phyloP scores from a whole-genome alignment of 2,329 filamentous ascomycete species.

The Phoma sp. region DNA sequence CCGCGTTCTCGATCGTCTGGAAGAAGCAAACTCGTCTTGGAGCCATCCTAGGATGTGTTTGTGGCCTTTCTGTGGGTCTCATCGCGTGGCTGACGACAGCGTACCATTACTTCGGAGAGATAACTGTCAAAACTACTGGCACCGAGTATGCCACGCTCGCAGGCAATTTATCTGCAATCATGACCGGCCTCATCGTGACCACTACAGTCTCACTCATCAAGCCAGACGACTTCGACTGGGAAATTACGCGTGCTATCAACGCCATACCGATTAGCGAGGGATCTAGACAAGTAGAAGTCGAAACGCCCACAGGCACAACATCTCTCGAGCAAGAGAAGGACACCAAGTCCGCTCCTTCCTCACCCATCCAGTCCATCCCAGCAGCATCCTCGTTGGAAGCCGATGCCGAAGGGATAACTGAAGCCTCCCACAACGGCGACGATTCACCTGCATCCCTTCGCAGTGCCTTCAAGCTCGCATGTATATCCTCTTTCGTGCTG shows the following conservation, averaged over 20 bases:
- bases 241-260: conserved; percentile 49
- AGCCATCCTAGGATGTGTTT: conserved; percentile 44
- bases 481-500: conserved; percentile 46
- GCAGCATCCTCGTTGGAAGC: too few relatives aligned
- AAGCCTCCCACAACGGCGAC: too few relatives aligned
- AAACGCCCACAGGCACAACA: conserved; percentile 8
- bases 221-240: conserved; percentile 50
- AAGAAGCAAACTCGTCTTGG: conserved; percentile 41
- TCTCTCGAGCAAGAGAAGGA: conserved; percentile 10
- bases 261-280: conserved; percentile 27
- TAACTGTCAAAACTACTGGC: conserved; percentile 51
- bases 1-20: conserved; percentile 50
- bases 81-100: conserved; percentile 49
- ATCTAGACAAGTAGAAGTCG: conserved; percentile 8
- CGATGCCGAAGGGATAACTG: not conserved
- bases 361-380: not conserved
- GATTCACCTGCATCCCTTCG: conserved; percentile 43
- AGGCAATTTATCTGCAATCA: conserved; percentile 47
- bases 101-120: conserved; percentile 47
- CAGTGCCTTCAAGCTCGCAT: conserved; percentile 49
- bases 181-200: conserved; percentile 45
- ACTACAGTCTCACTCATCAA: conserved; percentile 47
- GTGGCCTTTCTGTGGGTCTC: conserved; percentile 45
- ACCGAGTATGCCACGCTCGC: conserved; percentile 50
- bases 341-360: not conserved